phyloP scores from a whole-genome alignment of 352 stramenopile genomes.

The Globisporangium cystogenes region DNA sequence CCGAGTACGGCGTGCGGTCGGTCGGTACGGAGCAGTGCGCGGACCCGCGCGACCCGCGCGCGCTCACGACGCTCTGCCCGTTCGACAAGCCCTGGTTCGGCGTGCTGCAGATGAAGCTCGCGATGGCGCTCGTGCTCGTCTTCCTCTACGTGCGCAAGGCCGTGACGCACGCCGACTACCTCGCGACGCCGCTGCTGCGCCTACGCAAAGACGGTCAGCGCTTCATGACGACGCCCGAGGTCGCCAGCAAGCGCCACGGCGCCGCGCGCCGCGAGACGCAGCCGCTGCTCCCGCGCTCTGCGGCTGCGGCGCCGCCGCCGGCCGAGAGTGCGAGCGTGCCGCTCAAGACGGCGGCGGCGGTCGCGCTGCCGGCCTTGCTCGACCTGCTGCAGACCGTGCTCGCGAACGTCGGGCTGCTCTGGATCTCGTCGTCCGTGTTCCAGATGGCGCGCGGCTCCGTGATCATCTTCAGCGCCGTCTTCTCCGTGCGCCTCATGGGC shows the following conservation, averaged over 20 bases:
- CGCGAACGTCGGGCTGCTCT: slow-evolving; percentile 83
- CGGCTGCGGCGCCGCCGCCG: background rate
- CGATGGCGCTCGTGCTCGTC: slow-evolving; percentile 74
- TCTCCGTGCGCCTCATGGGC: slow-evolving; percentile 79
- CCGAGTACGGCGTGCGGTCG: slow-evolving; percentile 62
- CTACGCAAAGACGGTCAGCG: slow-evolving; percentile 58
- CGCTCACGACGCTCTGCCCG: slow-evolving; percentile 50
- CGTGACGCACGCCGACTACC: slow-evolving; percentile 45
- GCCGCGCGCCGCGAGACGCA: slow-evolving; percentile 5
- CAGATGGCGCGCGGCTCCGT: slow-evolving; percentile 89
- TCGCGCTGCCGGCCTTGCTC: slow-evolving; percentile 67
- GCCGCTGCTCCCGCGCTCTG: slow-evolving; percentile 1
- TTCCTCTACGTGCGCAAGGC: slow-evolving; percentile 67
- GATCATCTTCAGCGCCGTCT: slow-evolving; percentile 88
- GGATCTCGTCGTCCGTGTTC: slow-evolving; percentile 87
- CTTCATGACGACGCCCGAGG: slow-evolving; percentile 52
- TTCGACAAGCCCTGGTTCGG: slow-evolving; percentile 87
- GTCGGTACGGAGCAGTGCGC: slow-evolving; percentile 44
- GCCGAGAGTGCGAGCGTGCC: slow-evolving; percentile 11
- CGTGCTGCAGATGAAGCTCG: slow-evolving; percentile 82
- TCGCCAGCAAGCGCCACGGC: slow-evolving; percentile 33
- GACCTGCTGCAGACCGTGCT: slow-evolving; percentile 84
- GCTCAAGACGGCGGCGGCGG: slow-evolving; percentile 44
- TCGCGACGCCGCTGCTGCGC: slow-evolving; percentile 60
- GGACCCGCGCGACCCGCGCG: slow-evolving; percentile 24